Evolutionary conservation across 768 basidiomycete genomes (phyloP).

Genomic region (Lactarius akahatsu): DNA sequence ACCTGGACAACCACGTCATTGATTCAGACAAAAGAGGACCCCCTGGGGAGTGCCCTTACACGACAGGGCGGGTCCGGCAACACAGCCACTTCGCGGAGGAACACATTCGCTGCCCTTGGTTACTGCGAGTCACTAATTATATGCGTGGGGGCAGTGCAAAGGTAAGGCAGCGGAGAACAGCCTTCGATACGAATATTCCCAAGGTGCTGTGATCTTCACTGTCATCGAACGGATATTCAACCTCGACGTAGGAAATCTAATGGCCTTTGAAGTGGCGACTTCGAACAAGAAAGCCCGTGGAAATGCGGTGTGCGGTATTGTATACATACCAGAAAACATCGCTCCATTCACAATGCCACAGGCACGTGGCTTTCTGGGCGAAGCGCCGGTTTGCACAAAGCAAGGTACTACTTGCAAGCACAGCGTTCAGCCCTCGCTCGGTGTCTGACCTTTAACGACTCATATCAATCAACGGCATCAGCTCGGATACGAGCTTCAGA

Average conservation of each 20-base stretch:
- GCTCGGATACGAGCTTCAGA: background rate
- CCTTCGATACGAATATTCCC: conserved; percentile 13
- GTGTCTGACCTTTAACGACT: background rate
- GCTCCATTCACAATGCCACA: background rate
- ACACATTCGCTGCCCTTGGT: background rate
- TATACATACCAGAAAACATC: background rate
- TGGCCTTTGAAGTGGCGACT: background rate
- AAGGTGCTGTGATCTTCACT: conserved; percentile 3
- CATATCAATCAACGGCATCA: background rate
- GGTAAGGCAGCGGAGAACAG: conserved; percentile 19
- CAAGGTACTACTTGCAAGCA: background rate
- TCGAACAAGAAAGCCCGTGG: background rate
- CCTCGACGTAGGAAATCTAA: background rate
- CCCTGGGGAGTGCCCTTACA: background rate
- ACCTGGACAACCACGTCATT: background rate
- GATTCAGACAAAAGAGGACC: conserved; percentile 4
- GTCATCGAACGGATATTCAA: background rate
- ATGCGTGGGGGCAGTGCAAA: conserved; percentile 18
- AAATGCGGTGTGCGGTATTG: conserved; percentile 1
- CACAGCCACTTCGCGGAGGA: conserved; percentile 6
- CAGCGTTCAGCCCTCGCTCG: background rate
- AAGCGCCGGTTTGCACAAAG: background rate
- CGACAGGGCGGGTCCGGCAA: background rate
- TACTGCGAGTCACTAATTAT: background rate
- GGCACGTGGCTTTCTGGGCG: conserved; percentile 1